These are phyloP conservation scores for Ochromonas danica DNA, from an alignment of 108 stramenopile genomes.

Conservation along the genomic window DNA sequence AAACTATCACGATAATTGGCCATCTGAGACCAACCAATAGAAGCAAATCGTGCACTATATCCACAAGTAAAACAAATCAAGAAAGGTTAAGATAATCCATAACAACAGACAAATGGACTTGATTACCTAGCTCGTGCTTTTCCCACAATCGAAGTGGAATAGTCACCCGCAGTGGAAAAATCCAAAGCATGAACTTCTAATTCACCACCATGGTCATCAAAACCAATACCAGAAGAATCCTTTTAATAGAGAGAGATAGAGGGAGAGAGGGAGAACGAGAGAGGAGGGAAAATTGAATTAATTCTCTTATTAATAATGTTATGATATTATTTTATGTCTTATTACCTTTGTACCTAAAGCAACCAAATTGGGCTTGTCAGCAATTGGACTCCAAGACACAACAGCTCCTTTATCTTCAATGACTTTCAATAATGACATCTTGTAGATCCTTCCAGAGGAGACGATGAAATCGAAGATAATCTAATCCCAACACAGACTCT, in stretches of 20 bases:
- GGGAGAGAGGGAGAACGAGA: no score
- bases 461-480: no score
- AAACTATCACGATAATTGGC: constrained; percentile 45
- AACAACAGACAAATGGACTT: constrained; percentile 55
- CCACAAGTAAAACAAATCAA: not conserved
- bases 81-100: not conserved
- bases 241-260: constrained; percentile 16
- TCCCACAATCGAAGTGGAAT: constrained; percentile 59
- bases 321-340: not conserved
- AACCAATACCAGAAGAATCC: constrained; percentile 57
- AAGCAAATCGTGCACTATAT: constrained; percentile 45
- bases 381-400: constrained; percentile 56
- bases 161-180: constrained; percentile 40
- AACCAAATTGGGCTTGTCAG: constrained; percentile 48
- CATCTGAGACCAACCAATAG: constrained; percentile 55
- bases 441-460: no score
- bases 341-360: constrained; percentile 58
- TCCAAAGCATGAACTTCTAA: constrained; percentile 79
- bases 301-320: not conserved
- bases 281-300: no score
- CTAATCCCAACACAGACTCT: no score
- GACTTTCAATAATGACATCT: constrained; percentile 61
- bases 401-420: constrained; percentile 61
- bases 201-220: constrained; percentile 91
- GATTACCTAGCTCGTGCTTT: constrained; percentile 65